phyloP scores from a whole-genome alignment of 345 rosid species.

The Aurinia saxatilis region DNA sequence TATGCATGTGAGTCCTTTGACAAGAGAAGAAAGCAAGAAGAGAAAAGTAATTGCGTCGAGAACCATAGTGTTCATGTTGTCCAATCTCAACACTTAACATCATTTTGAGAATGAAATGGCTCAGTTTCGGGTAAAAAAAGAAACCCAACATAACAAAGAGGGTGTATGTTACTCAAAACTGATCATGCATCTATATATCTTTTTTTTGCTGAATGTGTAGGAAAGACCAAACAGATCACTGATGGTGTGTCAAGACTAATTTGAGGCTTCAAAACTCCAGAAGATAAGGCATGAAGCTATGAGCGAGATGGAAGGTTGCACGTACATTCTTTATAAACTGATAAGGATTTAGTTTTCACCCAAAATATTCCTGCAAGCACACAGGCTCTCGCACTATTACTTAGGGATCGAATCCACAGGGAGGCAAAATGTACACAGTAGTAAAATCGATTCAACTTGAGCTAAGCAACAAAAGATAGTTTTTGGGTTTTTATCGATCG shows the following conservation, averaged over 20 bases:
- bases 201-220: slow-evolving; percentile 33
- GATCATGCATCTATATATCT: neutral
- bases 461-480: too few species aligned
- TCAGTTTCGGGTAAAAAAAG: slow-evolving; percentile 79
- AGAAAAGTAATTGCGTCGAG: slow-evolving; percentile 69
- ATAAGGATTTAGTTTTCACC: too few species aligned
- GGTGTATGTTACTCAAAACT: too few species aligned
- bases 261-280: slow-evolving; percentile 67
- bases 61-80: slow-evolving; percentile 70
- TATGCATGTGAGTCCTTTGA: slow-evolving; percentile 92
- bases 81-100: slow-evolving; percentile 63
- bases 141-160: too few species aligned
- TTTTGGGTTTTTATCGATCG: too few species aligned
- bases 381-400: too few species aligned
- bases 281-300: slow-evolving; percentile 41
- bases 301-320: slow-evolving; percentile 64
- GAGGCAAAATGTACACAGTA: too few species aligned
- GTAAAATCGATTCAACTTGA: too few species aligned
- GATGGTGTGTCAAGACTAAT: slow-evolving; percentile 88
- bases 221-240: slow-evolving; percentile 77
- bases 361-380: too few species aligned
- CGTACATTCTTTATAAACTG: too few species aligned
- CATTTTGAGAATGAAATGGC: slow-evolving; percentile 83
- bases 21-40: slow-evolving; percentile 65
- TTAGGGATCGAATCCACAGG: too few species aligned